Percentiles rank a stretch among this genome's conserved stretches.
These are phyloP conservation scores for Echinosophora koreensis DNA, from an alignment of 306 rosid species.

Conservation along the genomic window DNA sequence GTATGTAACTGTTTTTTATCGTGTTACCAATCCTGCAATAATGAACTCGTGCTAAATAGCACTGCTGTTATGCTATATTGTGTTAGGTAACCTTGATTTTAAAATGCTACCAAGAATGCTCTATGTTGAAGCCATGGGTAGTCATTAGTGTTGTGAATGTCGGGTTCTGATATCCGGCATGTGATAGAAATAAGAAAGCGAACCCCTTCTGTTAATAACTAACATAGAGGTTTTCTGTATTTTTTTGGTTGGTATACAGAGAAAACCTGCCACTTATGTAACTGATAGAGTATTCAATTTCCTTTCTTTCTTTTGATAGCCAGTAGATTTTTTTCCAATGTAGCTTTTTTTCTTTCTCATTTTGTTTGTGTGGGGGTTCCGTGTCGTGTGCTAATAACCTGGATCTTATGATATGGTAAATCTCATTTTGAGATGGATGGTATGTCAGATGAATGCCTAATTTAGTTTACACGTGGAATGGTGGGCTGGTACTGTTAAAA, in stretches of 20 bases:
- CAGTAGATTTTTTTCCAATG: not conserved
- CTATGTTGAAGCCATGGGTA: not conserved
- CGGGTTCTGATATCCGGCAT: not conserved
- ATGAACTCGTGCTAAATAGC: not conserved
- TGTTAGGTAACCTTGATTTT: slow-evolving; percentile 35
- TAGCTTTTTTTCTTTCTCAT: not conserved
- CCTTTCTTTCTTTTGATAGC: not conserved
- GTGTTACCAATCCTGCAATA: no score
- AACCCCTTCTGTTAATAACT: slow-evolving; percentile 19
- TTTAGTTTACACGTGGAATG: slow-evolving; percentile 23
- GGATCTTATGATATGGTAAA: slow-evolving; percentile 7
- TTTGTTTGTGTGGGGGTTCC: not conserved
- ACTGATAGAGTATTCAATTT: not conserved
- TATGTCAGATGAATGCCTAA: slow-evolving; percentile 1
- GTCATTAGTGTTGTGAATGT: not conserved
- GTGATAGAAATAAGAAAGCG: slow-evolving; percentile 19
- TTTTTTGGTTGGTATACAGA: not conserved
- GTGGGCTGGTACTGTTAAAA: not conserved
- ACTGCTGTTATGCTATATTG: slow-evolving; percentile 15
- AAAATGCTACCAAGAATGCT: slow-evolving; percentile 11
- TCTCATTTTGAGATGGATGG: slow-evolving; percentile 1
- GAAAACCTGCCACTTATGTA: slow-evolving; percentile 3
- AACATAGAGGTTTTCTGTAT: not conserved
- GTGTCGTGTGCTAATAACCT: slow-evolving; percentile 1
- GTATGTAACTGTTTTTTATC: not conserved